Conservation (phyloP, 305 asterid species). For the Andrographis paniculata region DNA sequence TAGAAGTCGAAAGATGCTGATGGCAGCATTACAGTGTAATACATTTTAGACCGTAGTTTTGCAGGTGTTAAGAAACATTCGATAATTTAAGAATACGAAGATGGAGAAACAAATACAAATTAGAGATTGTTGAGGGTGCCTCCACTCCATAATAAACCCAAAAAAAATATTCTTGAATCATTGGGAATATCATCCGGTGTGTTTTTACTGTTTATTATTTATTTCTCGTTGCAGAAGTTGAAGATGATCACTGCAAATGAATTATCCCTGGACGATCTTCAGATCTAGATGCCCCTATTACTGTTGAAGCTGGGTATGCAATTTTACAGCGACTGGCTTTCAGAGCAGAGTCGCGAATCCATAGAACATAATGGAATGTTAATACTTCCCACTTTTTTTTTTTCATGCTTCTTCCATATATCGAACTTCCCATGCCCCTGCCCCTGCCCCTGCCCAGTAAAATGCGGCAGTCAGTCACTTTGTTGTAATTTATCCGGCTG, state of each 20-base stretch:
- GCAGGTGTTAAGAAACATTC: no score
- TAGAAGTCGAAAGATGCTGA: no score
- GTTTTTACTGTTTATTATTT: background rate
- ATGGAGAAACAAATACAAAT: no score
- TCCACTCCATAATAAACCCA: background rate
- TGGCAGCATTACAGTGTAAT: no score
- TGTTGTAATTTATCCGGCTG: constrained; percentile 24
- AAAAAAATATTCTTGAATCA: background rate
- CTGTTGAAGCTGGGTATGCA: constrained; percentile 20
- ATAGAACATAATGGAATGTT: constrained; percentile 7
- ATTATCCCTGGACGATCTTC: constrained; percentile 54
- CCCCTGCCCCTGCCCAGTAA: constrained; percentile 1
- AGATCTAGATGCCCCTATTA: constrained; percentile 26
- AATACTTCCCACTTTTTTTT: constrained; percentile 15
- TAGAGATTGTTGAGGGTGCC: no score
- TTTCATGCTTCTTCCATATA: background rate
- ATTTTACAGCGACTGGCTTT: constrained; percentile 10
- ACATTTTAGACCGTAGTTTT: no score
- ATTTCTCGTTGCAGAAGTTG: constrained; percentile 35
- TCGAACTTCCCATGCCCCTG: constrained; percentile 13
- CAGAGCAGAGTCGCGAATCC: constrained; percentile 15
- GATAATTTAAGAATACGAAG: no score
- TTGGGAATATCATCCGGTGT: no score
- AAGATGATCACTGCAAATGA: constrained; percentile 43
- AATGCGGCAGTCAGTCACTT: constrained; percentile 9